Base-by-base conservation (phyloP, 2,329 filamentous ascomycete species). In the Mycosphaerella sp. region DNA sequence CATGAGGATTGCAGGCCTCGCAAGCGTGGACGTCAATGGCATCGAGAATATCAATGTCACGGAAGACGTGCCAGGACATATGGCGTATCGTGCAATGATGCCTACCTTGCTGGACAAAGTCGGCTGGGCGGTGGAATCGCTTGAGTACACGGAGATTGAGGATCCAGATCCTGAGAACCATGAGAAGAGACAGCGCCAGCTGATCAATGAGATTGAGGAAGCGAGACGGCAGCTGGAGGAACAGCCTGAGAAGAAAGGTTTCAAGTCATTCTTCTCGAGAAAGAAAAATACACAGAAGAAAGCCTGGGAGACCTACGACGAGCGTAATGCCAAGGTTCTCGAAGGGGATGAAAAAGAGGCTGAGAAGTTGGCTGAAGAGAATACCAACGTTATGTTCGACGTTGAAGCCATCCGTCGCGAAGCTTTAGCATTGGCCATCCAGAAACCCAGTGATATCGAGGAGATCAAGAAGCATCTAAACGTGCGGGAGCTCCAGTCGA, bases 151-250 rank as follows among this genome's bases (percentile, higher is more conserved):
- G 1, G 93, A 98, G 70, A 97, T 98, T 54, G 93, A 97, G 67
- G 93, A 98, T 60, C 89, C 93, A 0, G 93, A 98, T 64, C 93
- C 93, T 0, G 93, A 97, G 0, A 91, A 95, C 60, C 91, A 97
- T 70, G 79, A 81, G 44, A 79, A 89, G 66, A 79, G 90, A 42
- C 93, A 98, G 70, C 80, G 89, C 50, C 91, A 97, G 70, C 79
- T 98, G 37, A 95, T 98, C 66, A 89, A 86, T 62, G 93, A 98
- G 70, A 95, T 98, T 46, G 91, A 97, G 67, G 90, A 95, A 70
- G 93, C 93, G 6, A 81, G 93, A 34, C 89, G 85, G 65, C 83
- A 93, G 63, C 78, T 95, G 3, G 89, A 95, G 63, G 84, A 81
- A 65, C 86, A 93, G 62, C 84, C 83, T 14, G 59, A 86, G 63